These are phyloP conservation scores for Chondrostereum purpureum DNA, from an alignment of 1,284 basidiomycete genomes.

Conservation along the genomic window DNA sequence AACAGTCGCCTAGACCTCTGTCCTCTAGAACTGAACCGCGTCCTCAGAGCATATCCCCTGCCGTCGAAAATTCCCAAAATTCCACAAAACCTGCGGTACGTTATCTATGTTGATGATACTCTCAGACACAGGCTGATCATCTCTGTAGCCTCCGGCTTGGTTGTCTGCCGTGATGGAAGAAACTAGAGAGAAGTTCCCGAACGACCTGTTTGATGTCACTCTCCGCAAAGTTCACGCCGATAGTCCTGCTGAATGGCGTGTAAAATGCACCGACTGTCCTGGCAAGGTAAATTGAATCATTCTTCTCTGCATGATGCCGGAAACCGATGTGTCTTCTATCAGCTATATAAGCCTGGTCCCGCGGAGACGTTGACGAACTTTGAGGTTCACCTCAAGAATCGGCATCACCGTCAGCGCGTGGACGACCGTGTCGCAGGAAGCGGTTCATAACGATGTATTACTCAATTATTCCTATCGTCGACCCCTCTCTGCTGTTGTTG, in stretches of 20 bases:
- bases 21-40: conserved; percentile 10
- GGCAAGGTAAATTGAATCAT: conserved; percentile 65
- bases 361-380: conserved; percentile 88
- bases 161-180: conserved; percentile 53
- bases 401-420: conserved; percentile 41
- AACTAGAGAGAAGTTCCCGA: conserved; percentile 70
- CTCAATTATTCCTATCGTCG: conserved; percentile 10
- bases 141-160: conserved; percentile 60
- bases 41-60: conserved; percentile 2
- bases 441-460: conserved; percentile 15
- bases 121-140: conserved; percentile 7
- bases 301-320: conserved; percentile 1
- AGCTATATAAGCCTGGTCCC: conserved; percentile 92
- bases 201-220: conserved; percentile 81
- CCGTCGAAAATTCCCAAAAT: conserved; percentile 4
- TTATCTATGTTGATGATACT: conserved; percentile 3
- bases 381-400: conserved; percentile 77
- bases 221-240: conserved; percentile 49
- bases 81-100: conserved; percentile 14
- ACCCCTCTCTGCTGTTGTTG: conserved; percentile 14
- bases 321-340: conserved; percentile 13
- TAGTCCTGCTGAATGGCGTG: conserved; percentile 73
- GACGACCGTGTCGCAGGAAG: conserved; percentile 31
- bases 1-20: conserved; percentile 10
- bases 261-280: conserved; percentile 93